These are phyloP conservation scores for Amanita thiersii DNA, from an alignment of 768 basidiomycete genomes.

Conservation along the genomic window DNA sequence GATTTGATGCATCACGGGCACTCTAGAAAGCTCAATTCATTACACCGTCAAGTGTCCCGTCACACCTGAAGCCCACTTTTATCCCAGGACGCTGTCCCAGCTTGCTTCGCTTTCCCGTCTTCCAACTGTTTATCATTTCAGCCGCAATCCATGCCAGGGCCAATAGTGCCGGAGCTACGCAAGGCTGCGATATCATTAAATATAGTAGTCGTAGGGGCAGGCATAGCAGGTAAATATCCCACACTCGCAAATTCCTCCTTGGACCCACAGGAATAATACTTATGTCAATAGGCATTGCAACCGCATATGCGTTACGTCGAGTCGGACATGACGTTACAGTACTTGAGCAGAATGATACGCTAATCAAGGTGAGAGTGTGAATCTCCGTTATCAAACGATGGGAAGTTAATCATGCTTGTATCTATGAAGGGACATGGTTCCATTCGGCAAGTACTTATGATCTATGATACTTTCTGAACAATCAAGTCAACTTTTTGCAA, in stretches of 20 bases:
- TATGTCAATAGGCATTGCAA: conserved; percentile 40
- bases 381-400: background rate
- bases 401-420: background rate
- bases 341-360: conserved; percentile 36
- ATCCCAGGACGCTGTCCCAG: background rate
- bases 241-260: background rate
- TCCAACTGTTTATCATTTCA: no score
- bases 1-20: background rate
- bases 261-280: background rate
- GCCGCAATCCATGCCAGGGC: no score
- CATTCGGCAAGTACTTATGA: background rate
- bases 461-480: background rate
- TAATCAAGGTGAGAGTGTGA: background rate
- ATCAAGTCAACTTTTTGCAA: background rate
- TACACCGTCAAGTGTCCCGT: background rate
- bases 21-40: background rate
- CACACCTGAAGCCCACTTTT: background rate
- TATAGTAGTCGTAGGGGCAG: conserved; percentile 35
- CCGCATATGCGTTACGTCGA: conserved; percentile 44
- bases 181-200: conserved; percentile 20
- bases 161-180: no score
- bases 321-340: conserved; percentile 56
- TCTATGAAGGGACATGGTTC: conserved; percentile 3
- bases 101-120: background rate
- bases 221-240: conserved; percentile 29